A percentile compares a stretch with the other conserved stretches of the same genome.
Evolutionary conservation across 2,329 filamentous ascomycete species (phyloP).

Genomic region (Pseudopyrenochaeta lycopersici): DNA sequence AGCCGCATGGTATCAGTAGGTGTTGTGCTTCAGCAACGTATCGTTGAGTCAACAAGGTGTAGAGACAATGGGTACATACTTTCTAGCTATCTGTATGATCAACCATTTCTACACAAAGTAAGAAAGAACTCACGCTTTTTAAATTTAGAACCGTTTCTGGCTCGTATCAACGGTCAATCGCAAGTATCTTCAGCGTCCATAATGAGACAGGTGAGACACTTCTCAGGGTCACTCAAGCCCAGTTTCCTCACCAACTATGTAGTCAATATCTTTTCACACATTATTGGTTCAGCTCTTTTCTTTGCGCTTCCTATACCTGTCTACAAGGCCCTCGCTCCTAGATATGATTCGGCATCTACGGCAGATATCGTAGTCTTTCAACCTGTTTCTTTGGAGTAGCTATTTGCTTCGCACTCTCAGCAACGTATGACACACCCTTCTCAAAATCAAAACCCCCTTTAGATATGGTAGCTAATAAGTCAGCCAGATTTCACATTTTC

Average conservation of each 20-base stretch:
- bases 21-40: no score
- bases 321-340: constrained; percentile 49
- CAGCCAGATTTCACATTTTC: constrained; percentile 20
- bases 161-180: constrained; percentile 25
- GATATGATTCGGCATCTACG: constrained; percentile 47
- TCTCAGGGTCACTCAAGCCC: neutral
- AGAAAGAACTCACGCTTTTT: neutral
- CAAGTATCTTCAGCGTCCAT: constrained; percentile 45
- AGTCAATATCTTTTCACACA: constrained; percentile 61
- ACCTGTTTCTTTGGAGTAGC: constrained; percentile 57
- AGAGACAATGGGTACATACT: constrained; percentile 49
- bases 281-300: constrained; percentile 55
- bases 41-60: no score
- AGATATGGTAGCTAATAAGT: neutral
- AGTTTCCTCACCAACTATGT: neutral
- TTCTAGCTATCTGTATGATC: constrained; percentile 41
- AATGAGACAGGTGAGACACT: constrained; percentile 47
- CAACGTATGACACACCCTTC: constrained; percentile 43
- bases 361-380: constrained; percentile 55
- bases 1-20: no score
- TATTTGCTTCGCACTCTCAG: constrained; percentile 58
- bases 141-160: neutral
- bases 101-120: neutral
- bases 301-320: constrained; percentile 48
- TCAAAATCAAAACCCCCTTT: neutral